phyloP scores from a whole-genome alignment of 2,329 filamentous ascomycete species.

The Dactylonectria macrodidyma region DNA sequence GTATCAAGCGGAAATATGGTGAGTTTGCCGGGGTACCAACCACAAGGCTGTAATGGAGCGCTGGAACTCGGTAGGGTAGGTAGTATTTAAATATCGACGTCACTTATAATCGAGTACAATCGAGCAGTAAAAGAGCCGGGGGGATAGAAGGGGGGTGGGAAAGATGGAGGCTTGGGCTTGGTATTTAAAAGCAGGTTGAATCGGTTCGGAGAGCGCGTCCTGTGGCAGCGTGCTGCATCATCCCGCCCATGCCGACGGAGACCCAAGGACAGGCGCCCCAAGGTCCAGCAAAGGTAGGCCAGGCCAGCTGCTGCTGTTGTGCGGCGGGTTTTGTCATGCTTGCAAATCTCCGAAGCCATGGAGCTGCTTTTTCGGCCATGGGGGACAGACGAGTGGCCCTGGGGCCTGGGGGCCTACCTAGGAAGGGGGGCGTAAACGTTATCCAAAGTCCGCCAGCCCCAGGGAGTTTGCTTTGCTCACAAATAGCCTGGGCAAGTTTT shows the following conservation, averaged over 20 bases:
- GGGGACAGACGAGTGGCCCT: neutral
- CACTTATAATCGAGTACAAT: conserved; percentile 5
- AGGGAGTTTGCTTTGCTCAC: neutral
- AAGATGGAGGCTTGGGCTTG: conserved; percentile 15
- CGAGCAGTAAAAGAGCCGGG: neutral
- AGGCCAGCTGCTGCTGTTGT: neutral
- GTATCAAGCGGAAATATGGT: neutral
- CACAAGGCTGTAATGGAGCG: neutral
- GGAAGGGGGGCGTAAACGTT: neutral
- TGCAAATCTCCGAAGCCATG: conserved; percentile 45
- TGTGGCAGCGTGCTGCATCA: neutral
- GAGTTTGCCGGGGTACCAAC: neutral
- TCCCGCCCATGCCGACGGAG: conserved; percentile 36
- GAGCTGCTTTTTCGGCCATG: conserved; percentile 18
- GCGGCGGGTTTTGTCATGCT: conserved; percentile 45
- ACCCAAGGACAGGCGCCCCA: conserved; percentile 9
- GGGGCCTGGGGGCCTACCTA: neutral
- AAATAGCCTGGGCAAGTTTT: no score
- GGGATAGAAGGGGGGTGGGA: conserved; percentile 8
- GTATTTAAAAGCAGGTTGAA: conserved; percentile 40
- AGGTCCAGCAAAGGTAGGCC: no score
- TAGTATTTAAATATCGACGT: neutral
- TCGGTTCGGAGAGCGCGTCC: conserved; percentile 11
- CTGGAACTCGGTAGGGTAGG: neutral
- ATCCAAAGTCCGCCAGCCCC: neutral